Evolutionary conservation across 257 asterid species (phyloP).

Genomic region (Rauvolfia tetraphylla): DNA sequence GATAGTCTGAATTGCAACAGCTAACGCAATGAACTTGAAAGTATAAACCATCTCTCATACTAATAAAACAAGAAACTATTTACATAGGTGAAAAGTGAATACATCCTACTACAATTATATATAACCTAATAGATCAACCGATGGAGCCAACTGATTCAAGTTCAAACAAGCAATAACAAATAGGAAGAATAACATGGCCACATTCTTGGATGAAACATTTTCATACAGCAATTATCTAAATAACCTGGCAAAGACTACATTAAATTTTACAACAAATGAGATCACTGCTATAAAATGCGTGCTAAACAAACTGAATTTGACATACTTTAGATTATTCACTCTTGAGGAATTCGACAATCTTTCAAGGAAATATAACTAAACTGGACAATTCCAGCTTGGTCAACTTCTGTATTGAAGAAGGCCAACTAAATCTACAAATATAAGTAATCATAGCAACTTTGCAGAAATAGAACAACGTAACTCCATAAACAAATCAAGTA

Average conservation of each 20-base stretch:
- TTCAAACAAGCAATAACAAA: background rate
- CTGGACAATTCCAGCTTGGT: background rate
- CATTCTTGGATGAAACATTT: background rate
- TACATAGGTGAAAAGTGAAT: conserved; percentile 4
- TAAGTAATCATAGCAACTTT: background rate
- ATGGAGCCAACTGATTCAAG: background rate
- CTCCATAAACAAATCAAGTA: background rate
- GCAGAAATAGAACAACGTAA: background rate
- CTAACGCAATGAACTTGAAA: background rate
- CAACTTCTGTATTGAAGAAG: background rate
- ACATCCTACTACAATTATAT: background rate
- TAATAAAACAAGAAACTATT: background rate
- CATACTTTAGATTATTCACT: background rate
- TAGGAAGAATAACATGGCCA: background rate
- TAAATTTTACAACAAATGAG: no score
- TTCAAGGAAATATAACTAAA: background rate
- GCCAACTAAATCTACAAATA: background rate
- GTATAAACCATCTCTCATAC: background rate
- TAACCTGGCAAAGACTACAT: background rate
- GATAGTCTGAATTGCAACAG: background rate
- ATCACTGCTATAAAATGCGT: background rate
- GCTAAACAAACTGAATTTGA: background rate
- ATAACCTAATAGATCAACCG: background rate
- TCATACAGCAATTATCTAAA: background rate
- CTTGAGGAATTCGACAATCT: background rate